A percentile compares a stretch with the other conserved stretches of the same genome.
Evolutionary conservation across 2,329 filamentous ascomycete species (phyloP).

Genomic region (Periconia digitata): DNA sequence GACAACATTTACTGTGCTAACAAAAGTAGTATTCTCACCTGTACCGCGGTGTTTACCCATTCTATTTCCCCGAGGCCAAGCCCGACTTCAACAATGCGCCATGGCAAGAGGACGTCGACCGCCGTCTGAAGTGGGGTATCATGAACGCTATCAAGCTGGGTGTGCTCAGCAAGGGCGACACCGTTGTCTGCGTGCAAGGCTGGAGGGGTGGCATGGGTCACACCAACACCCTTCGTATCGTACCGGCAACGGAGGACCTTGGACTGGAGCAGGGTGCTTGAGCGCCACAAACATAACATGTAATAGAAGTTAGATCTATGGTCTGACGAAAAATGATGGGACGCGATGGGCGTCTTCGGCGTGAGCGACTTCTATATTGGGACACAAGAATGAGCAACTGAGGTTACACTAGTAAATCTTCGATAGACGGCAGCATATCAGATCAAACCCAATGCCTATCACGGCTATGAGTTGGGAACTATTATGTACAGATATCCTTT

Average conservation of each 20-base stretch:
- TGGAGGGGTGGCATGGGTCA: constrained; percentile 92
- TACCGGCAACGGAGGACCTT: constrained; percentile 53
- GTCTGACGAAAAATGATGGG: background rate
- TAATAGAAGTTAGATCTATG: constrained; percentile 14
- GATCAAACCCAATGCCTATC: background rate
- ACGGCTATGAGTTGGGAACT: too few species aligned
- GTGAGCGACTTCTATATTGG: background rate
- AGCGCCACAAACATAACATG: constrained; percentile 11
- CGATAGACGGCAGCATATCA: background rate
- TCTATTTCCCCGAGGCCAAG: constrained; percentile 90
- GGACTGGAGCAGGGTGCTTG: constrained; percentile 52
- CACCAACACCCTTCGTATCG: constrained; percentile 73
- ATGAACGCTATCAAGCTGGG: constrained; percentile 80
- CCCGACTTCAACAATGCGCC: constrained; percentile 90
- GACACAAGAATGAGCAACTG: background rate
- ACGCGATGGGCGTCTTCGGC: constrained; percentile 3
- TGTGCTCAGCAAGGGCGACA: constrained; percentile 71
- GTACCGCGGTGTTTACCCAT: constrained; percentile 97
- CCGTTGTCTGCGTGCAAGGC: constrained; percentile 82
- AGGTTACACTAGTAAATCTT: background rate
- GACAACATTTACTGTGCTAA: constrained; percentile 14
- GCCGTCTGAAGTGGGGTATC: constrained; percentile 96
- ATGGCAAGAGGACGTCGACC: constrained; percentile 99
- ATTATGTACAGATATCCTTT: too few species aligned
- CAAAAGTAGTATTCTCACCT: constrained; percentile 73